Percentiles rank a stretch among this genome's conserved stretches.
Conservation (phyloP, 495 filamentous ascomycete species). For the Aspergillus ostianus region DNA sequence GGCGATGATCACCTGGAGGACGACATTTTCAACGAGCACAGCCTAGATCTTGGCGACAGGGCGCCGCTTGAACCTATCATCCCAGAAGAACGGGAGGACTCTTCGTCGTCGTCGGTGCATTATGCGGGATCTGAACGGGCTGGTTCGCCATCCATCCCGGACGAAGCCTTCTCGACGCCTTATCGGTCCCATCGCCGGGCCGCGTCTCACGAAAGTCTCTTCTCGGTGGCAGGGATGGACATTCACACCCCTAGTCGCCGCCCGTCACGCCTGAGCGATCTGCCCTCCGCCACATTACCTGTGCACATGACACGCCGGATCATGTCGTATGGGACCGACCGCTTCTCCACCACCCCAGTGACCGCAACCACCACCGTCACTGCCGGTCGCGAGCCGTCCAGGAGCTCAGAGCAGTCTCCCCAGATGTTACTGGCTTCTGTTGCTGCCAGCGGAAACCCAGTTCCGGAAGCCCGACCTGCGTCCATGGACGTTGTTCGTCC, state of each 20-base stretch:
- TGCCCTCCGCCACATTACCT: conserved; percentile 25
- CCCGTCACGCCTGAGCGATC: conserved; percentile 34
- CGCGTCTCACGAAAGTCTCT: conserved; percentile 50
- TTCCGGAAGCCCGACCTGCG: conserved; percentile 9
- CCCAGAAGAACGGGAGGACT: conserved; percentile 43
- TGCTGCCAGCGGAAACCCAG: conserved; percentile 21
- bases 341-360: conserved; percentile 39
- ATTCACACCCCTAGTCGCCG: conserved; percentile 44
- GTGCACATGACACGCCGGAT: conserved; percentile 36
- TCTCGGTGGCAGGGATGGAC: conserved; percentile 52
- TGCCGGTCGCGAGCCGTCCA: conserved; percentile 31
- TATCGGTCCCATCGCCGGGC: conserved; percentile 32
- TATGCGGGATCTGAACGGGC: conserved; percentile 15
- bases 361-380: conserved; percentile 45
- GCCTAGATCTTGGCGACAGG: conserved; percentile 17
- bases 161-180: conserved; percentile 28
- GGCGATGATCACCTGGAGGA: conserved; percentile 23
- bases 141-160: conserved; percentile 18
- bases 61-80: conserved; percentile 32
- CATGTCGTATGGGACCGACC: conserved; percentile 32
- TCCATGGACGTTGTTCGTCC: conserved; percentile 30
- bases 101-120: conserved; percentile 25
- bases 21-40: conserved; percentile 21
- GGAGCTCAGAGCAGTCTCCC: conserved; percentile 25
- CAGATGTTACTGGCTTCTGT: conserved; percentile 41